Evolutionary conservation across 2,329 filamentous ascomycete species (phyloP), one percentile per base, ranked within the genome.

Genomic region (Penicillium sp.): DNA sequence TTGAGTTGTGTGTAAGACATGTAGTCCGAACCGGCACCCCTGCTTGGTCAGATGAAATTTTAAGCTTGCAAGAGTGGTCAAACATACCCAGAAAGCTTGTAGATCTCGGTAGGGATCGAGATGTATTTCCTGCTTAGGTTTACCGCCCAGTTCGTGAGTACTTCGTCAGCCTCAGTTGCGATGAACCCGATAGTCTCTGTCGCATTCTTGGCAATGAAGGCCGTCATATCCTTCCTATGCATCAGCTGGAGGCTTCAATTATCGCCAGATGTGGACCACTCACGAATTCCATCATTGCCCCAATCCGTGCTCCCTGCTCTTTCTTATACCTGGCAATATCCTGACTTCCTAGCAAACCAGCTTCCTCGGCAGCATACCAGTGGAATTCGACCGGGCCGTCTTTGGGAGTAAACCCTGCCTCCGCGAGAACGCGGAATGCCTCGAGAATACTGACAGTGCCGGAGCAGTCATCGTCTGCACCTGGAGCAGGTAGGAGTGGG

Each of bases 241-340:
- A 7, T 23, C 7, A 10, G 13, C 45, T 24, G 39, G 20, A 10
- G 20, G 9, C 24, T n/a, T 30, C 27, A 15, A 2, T 32, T 7
- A 32, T 37, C 23, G 7, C n/a, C 8, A 17, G 17, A 8, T 12
- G 13, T 24, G 17, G 6, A 18, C 17, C 21, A 32, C 46, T 44
- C 39, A 50, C 51, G 39, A 54, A 54, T 23, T 54, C 51, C 51
- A 54, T 54, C 51, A 54, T 54, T 3, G 51, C 51, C 9, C 51
- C 46, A n/a, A 54, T 54, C 4, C 32, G 20, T 18, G 51, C 32
- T 1, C 43, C 37, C 10, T 54, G 46, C 12, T 54, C 51, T 21
- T 50, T 50, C 42, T 54, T 54, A 27, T 54, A 54, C 2, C 46
- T 37, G 4, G 51, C 51, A 50, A 54, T 30, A 15, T n/a, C 34